phyloP scores from a whole-genome alignment of 176 grass and related monocot genomes.

The Sorghum bicolor region Sorghum_bicolor_NCBIv3 NC_012873.2:63518001-63518500 shows the following conservation, averaged over 20 bases:
- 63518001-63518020: constrained; percentile 85
- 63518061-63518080: constrained; percentile 60
- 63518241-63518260: constrained; percentile 70
- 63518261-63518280: constrained; percentile 76
- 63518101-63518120: constrained; percentile 46
- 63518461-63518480: constrained; percentile 86
- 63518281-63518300: constrained; percentile 46
- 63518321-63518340: constrained; percentile 75
- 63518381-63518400: constrained; percentile 66
- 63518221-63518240: constrained; percentile 89
- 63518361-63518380: constrained; percentile 83
- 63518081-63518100: constrained; percentile 75
- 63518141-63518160: constrained; percentile 80
- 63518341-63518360: constrained; percentile 67
- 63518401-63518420: constrained; percentile 68
- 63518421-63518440: constrained; percentile 87
- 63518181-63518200: constrained; percentile 81
- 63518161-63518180: constrained; percentile 56
- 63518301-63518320: constrained; percentile 78
- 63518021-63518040: constrained; percentile 72
- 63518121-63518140: constrained; percentile 64
- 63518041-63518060: constrained; percentile 57
- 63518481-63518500: constrained; percentile 77
- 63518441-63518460: constrained; percentile 79
- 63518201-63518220: constrained; percentile 89